Evolutionary conservation across 805 yeast genomes (phyloP), one percentile per base, ranked within the genome.

Genomic region (Myxozyma nipponensis): DNA sequence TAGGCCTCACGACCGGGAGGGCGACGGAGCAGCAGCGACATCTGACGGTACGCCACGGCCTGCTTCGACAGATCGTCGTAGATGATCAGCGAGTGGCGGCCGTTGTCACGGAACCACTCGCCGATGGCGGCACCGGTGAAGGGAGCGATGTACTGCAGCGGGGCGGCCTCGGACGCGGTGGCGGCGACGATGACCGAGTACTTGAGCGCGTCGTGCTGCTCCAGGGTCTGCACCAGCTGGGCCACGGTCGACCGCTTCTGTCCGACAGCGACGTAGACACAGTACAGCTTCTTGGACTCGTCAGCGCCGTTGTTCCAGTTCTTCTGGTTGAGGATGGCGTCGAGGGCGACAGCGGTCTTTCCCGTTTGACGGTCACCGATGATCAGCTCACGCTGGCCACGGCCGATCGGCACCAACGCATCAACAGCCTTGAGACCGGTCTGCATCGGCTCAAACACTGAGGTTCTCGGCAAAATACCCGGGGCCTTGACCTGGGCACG

Each of bases 71-170:
- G 83, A 77, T 91, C 98, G 75, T 91, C 98, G 78, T 79, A 91
- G 83, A 88, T 78, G 75, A 91, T 93, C 78, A 91, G 79, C 67
- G 98, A 95, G 77, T 93, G 98, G 75, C 77, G 86, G 73, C 96
- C 96, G 77, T 91, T 93, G 82, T 93, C 99, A 83, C 98, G 88
- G 95, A 93, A 93, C 98, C 98, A 93, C 81, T 93, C 99, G 80
- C 98, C 96, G 73, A 93, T 90, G 70, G 99, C 95, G 74, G 95
- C 85, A 65, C 90, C 99, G 66, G 98, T 88, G 96, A 93, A 93
- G 74, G 99, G 99, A 80, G 99, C 98, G 73, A 93, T 78, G 82
- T 89, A 93, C 82, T 93, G 99, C 76, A 93, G 82, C 75, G 98
- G 99, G 75, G 99, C 98, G 66, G 98, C 98, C 82, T 93, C 98